These are phyloP conservation scores for Botrytis pseudocinerea DNA, from an alignment of 2,329 filamentous ascomycete species.

Conservation along the genomic window DNA sequence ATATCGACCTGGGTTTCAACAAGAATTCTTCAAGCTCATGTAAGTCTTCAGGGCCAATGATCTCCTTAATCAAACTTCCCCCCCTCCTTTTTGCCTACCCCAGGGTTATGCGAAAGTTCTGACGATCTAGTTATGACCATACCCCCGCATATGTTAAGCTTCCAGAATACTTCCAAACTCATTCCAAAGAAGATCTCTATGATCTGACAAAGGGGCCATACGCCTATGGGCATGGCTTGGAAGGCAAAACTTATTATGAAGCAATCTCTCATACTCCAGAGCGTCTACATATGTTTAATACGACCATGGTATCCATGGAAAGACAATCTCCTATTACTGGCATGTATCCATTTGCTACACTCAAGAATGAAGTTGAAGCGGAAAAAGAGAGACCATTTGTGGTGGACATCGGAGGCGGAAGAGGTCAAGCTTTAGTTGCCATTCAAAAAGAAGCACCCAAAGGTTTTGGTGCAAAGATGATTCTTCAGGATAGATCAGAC, in stretches of 20 bases:
- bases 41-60: not conserved
- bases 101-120: not conserved
- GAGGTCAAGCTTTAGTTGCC: constrained; percentile 28
- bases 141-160: not conserved
- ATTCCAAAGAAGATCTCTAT: not conserved
- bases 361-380: not conserved
- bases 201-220: not conserved
- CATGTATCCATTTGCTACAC: constrained; percentile 21
- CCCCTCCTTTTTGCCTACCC: not conserved
- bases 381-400: constrained; percentile 32
- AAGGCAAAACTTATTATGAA: constrained; percentile 34
- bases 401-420: constrained; percentile 33
- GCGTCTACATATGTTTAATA: not conserved
- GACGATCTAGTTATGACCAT: not conserved
- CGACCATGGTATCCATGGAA: not conserved
- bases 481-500: constrained; percentile 37
- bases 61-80: not conserved
- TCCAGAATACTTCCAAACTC: not conserved
- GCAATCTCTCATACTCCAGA: constrained; percentile 18
- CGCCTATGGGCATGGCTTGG: constrained; percentile 3
- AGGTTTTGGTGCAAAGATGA: constrained; percentile 31
- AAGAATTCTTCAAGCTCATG: not conserved
- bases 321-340: constrained; percentile 27
- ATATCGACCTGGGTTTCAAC: not conserved
- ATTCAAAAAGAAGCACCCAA: constrained; percentile 37